Percentiles rank a stretch among this genome's conserved stretches.
phyloP scores from a whole-genome alignment of 2,329 filamentous ascomycete species.

The Fusarium sp. region DNA sequence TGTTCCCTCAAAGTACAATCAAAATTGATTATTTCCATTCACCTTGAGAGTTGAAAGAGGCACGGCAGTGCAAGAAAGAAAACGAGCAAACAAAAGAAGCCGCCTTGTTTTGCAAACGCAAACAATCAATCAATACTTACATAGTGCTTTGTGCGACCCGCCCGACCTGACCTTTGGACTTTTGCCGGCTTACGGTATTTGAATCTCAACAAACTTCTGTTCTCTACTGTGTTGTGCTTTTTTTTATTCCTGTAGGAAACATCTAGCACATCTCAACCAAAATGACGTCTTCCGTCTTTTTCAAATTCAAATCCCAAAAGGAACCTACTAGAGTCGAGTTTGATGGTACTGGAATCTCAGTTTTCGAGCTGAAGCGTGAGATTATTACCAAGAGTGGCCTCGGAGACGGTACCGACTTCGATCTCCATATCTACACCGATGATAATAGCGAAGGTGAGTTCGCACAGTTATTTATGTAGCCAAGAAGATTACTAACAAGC shows the following conservation, averaged over 20 bases:
- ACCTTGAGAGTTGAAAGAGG: constrained; percentile 53
- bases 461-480: background rate
- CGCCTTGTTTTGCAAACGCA: constrained; percentile 42
- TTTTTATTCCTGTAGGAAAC: constrained; percentile 47
- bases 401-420: constrained; percentile 95
- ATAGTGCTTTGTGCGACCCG: constrained; percentile 49
- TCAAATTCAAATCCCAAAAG: constrained; percentile 99
- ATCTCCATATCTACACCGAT: constrained; percentile 92
- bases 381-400: constrained; percentile 95
- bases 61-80: constrained; percentile 55
- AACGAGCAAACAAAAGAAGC: constrained; percentile 48
- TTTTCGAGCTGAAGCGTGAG: constrained; percentile 98
- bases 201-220: constrained; percentile 41
- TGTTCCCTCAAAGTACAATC: constrained; percentile 60
- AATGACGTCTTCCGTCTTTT: constrained; percentile 98
- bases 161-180: constrained; percentile 25
- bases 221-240: constrained; percentile 40
- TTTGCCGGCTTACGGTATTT: constrained; percentile 33
- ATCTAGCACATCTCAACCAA: constrained; percentile 52
- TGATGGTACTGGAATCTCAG: constrained; percentile 96
- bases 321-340: constrained; percentile 95
- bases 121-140: constrained; percentile 49
- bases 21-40: constrained; percentile 64
- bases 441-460: constrained; percentile 87
- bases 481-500: constrained; percentile 45